Base-by-base conservation (phyloP, 2,329 filamentous ascomycete species). In the Pseudogymnoascus sp. region DNA sequence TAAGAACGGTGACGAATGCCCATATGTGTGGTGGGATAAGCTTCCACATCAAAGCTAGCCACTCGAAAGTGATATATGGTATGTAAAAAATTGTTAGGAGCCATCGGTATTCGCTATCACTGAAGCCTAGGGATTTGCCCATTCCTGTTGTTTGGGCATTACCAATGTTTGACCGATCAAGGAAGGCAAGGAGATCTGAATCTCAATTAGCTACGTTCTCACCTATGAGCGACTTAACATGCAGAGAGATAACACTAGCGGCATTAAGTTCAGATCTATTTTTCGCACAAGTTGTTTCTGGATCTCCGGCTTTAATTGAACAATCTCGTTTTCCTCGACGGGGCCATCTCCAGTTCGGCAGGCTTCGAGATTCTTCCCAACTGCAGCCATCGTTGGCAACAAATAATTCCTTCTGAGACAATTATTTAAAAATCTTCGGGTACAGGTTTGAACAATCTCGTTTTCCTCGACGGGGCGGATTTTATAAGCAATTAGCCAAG, bases 261-360 rank as follows among this genome's bases (percentile, higher is more conserved):
- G 64, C 11, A 88, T 81, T 31, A 89, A 75, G 64, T 78, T 78
- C 61, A 77, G 76, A 70, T 89, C 86, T 63, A 89, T 77, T 71
- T 82, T 86, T 69, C 74, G 78, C 39, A 84, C 72, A 11, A 87
- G 78, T 37, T 73, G 71, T 31, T 71, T 74, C 68, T 86, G 85
- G 69, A 66, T 33, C 7, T 59, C 62, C 6, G 63, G 43, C 23
- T 64, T 49, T 29, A 65, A 58, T 26, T 61, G 4, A 33, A 14
- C 45, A 11, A 6, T n/a, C n/a, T 33, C 14, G 26, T 12, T 33
- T 19, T 33, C 45, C 45, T 55, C 45, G 45, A 26, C 45, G 2
- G n/a, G 26, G 26, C 26, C 26, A 33, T 55, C 26, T n/a, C 19
- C 45, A 31, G 11, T 19, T 16, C 5, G 14, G 26, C 45, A 26